phyloP scores from a whole-genome alignment of 371 early-diverging fungal species.

The Entomophthora muscae region DNA sequence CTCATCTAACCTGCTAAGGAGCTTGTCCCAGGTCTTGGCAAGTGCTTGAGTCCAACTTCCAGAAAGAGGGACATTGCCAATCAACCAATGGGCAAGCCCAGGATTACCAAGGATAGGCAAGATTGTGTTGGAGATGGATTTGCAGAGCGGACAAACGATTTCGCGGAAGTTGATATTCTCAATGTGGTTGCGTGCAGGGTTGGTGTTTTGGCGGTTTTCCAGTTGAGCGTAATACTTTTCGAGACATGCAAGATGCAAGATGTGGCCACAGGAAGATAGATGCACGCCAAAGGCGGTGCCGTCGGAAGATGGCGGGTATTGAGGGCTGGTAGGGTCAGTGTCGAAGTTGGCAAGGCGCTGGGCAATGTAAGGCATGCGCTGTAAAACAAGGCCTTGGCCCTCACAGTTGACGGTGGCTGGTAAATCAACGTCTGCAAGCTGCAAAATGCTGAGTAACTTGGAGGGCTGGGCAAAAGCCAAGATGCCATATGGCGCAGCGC shows the following conservation, averaged over 20 bases:
- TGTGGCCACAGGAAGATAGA: conserved; percentile 83
- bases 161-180: conserved; percentile 65
- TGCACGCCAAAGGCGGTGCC: conserved; percentile 39
- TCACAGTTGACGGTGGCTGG: conserved; percentile 18
- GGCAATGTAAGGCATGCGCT: background rate
- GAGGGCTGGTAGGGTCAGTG: conserved; percentile 10
- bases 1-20: background rate
- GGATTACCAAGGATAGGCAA: conserved; percentile 46
- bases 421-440: conserved; percentile 29
- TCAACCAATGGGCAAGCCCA: conserved; percentile 17
- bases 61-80: conserved; percentile 8
- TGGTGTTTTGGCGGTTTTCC: conserved; percentile 52
- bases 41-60: background rate
- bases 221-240: conserved; percentile 62
- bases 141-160: conserved; percentile 88
- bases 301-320: conserved; percentile 30
- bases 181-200: conserved; percentile 69
- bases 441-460: conserved; percentile 46
- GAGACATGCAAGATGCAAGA: conserved; percentile 88
- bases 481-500: conserved; percentile 58
- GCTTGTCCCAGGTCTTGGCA: background rate
- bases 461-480: conserved; percentile 68
- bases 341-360: conserved; percentile 6
- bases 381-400: conserved; percentile 2
- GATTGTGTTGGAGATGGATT: conserved; percentile 74